A percentile compares a stretch with the other conserved stretches of the same genome.
Evolutionary conservation across 495 filamentous ascomycete species (phyloP).

Genomic region (Trichoderma reesei): DNA sequence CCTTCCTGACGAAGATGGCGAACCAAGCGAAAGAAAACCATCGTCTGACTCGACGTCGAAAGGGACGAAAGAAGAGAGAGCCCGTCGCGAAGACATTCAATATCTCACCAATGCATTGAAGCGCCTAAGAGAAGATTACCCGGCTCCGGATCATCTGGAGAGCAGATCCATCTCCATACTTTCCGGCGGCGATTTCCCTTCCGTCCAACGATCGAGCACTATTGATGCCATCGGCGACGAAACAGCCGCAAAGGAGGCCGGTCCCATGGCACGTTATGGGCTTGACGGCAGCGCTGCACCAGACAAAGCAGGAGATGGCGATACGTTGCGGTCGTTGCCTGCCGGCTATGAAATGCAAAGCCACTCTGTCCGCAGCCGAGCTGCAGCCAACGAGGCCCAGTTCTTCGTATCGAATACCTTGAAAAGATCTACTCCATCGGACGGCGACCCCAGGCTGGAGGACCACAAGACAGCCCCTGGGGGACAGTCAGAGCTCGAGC

Average conservation of each 20-base stretch:
- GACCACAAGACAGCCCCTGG: no score
- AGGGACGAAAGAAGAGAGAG: conserved; percentile 15
- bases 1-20: conserved; percentile 38
- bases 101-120: not conserved
- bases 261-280: no score
- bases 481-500: not conserved
- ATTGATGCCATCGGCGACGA: not conserved
- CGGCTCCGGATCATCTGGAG: not conserved
- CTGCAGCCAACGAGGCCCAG: no score
- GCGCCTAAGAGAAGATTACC: not conserved
- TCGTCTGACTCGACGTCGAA: not conserved
- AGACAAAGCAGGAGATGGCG: not conserved
- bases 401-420: no score
- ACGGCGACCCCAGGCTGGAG: no score
- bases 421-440: no score
- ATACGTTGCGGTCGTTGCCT: not conserved
- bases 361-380: not conserved
- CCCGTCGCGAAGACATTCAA: not conserved
- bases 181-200: not conserved
- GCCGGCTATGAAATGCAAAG: not conserved
- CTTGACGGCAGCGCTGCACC: not conserved
- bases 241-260: not conserved
- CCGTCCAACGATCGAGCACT: not conserved
- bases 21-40: not conserved
- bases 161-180: not conserved